Conservation (phyloP, 805 yeast genomes). For the Candida namnaoensis region DNA sequence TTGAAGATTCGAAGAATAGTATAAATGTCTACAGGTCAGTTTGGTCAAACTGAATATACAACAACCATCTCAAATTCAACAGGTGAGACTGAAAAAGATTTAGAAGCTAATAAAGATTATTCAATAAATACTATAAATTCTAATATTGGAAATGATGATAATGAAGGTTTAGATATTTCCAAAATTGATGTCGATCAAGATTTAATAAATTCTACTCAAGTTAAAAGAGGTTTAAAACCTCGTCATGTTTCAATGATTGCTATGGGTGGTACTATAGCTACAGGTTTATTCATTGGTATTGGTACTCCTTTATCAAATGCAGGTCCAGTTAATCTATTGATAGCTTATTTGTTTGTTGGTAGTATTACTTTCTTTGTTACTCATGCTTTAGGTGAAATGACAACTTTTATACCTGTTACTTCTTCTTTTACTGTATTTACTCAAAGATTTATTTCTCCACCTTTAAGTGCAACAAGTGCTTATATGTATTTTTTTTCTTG, state of each 20-base stretch:
- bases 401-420: slow-evolving; percentile 59
- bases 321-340: slow-evolving; percentile 58
- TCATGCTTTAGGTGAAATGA: slow-evolving; percentile 68
- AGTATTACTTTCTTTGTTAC: slow-evolving; percentile 51
- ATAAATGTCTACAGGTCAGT: too few relatives aligned
- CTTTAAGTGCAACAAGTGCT: slow-evolving; percentile 61
- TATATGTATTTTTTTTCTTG: slow-evolving; percentile 68
- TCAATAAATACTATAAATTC: too few relatives aligned
- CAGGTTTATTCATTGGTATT: slow-evolving; percentile 60
- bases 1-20: too few relatives aligned
- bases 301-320: slow-evolving; percentile 43
- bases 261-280: slow-evolving; percentile 68
- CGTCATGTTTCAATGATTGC: slow-evolving; percentile 68
- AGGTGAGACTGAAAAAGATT: too few relatives aligned
- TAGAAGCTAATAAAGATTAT: too few relatives aligned
- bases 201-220: too few relatives aligned
- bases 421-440: slow-evolving; percentile 56
- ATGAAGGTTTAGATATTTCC: slow-evolving; percentile 19
- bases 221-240: slow-evolving; percentile 48
- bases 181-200: too few relatives aligned
- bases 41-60: too few relatives aligned
- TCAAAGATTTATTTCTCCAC: slow-evolving; percentile 52
- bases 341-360: slow-evolving; percentile 57
- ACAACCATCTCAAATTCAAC: too few relatives aligned
- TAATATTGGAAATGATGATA: slow-evolving; percentile 9